Percentiles rank a stretch among this genome's conserved stretches.
phyloP scores from a whole-genome alignment of 768 basidiomycete genomes.

The Dictyophora rubrovolvata region DNA sequence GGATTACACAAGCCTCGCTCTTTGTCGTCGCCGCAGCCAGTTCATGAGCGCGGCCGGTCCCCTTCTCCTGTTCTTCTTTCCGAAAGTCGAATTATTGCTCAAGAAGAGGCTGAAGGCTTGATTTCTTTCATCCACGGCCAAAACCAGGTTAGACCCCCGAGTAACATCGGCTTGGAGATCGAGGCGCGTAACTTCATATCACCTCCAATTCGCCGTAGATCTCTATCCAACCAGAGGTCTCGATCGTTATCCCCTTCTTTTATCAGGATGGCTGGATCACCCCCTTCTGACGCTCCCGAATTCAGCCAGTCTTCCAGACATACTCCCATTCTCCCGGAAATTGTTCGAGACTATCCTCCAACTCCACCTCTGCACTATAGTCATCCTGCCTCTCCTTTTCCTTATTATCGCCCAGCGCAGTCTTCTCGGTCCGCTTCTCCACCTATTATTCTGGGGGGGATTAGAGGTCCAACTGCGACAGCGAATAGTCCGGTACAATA shows the following conservation, averaged over 20 bases:
- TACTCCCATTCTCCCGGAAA: no score
- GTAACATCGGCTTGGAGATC: background rate
- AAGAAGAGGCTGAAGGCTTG: background rate
- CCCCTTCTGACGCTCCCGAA: background rate
- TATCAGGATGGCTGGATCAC: background rate
- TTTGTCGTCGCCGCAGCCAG: background rate
- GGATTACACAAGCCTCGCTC: background rate
- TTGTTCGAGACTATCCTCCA: no score
- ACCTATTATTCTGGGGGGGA: background rate
- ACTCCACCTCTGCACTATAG: no score
- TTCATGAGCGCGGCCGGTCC: background rate
- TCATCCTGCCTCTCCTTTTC: no score
- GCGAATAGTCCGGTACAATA: background rate
- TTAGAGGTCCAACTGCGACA: background rate
- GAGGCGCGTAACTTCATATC: background rate
- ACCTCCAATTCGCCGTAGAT: no score
- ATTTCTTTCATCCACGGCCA: background rate
- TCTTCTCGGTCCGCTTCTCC: background rate
- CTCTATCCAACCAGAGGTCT: background rate
- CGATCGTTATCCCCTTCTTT: background rate
- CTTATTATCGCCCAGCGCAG: no score
- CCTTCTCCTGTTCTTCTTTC: background rate
- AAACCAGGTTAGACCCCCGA: background rate
- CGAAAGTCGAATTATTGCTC: background rate
- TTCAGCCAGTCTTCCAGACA: background rate